Base-by-base conservation (phyloP, 345 rosid genomes). In the Salix koriyanagi region DNA sequence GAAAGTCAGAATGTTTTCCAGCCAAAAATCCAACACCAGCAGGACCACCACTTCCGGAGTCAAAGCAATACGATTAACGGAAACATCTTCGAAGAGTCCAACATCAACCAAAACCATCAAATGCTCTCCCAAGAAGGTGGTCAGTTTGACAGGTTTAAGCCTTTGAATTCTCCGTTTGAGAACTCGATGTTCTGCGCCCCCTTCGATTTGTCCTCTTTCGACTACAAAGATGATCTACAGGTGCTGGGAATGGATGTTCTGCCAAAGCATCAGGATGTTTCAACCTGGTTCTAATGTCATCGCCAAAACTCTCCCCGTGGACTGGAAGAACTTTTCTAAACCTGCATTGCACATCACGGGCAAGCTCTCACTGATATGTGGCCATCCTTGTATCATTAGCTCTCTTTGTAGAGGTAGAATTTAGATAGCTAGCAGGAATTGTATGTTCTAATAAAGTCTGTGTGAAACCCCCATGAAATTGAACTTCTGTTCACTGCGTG, bases 161-260 rank as follows among this genome's bases (percentile, higher is more conserved):
- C 75, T 46, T 6, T 80, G 83, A 85, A 86, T 65, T 41, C 90
- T 68, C 83, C 89, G 1, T 87, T 87, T 1, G 91, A 89, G 80
- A 70, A 84, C 70, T 42, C 87, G 78, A 80, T 91, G 91, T 87
- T 88, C 2, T 91, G 89, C 5, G 85, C 97, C 16, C 90, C 96
- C 21, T 89, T 90, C 14, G 90, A 93, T 46, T 60, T 93, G 75
- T 72, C 89, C 4, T 67, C 97, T 12, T 92, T 88, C 0, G 91
- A 90, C 68, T 89, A 85, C 78, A 92, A 91, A 76, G 96, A 91
- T 23, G 97, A 93, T 72, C 82, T 90, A 21, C 86, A 87, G 44
- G 87, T 87, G 26, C 84, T 80, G 25, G 85, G 85, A 58, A 81
- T 88, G 81, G 91, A 90, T 79, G 56, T 82, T 19, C 65, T 87